Conservation (phyloP, 371 early-diverging fungal genomes). For the Dentiscutata heterogama region DNA sequence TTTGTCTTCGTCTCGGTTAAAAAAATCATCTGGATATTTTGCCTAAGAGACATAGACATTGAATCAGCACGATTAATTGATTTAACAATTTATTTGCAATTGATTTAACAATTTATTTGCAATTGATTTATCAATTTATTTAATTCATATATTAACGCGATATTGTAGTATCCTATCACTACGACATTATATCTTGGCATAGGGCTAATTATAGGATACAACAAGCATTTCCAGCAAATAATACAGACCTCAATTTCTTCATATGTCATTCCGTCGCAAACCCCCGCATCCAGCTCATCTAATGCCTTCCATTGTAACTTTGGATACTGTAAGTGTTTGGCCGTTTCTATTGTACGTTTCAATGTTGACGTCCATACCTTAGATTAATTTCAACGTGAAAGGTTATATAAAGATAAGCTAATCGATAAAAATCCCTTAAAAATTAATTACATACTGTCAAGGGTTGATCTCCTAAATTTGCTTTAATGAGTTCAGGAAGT, state of each 20-base stretch:
- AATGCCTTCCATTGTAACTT: constrained; percentile 96
- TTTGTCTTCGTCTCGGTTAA: constrained; percentile 94
- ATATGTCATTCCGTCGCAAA: constrained; percentile 98
- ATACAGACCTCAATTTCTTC: constrained; percentile 88
- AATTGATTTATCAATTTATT: no score
- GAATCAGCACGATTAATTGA: no score
- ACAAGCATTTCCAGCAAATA: no score
- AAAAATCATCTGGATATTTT: constrained; percentile 86
- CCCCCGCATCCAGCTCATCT: constrained; percentile 97
- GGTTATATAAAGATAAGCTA: not conserved
- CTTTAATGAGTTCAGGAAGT: constrained; percentile 82
- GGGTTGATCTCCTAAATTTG: constrained; percentile 74
- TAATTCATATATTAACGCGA: no score
- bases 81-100: no score
- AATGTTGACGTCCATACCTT: constrained; percentile 96
- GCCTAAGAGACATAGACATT: constrained; percentile 52
- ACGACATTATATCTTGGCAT: no score
- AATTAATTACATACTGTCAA: constrained; percentile 61
- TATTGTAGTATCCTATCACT: no score
- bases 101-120: no score
- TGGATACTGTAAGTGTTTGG: constrained; percentile 78
- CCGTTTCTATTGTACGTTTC: constrained; percentile 92
- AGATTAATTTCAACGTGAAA: constrained; percentile 46
- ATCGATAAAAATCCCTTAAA: not conserved
- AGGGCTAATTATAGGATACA: not conserved